Evolutionary conservation across 345 rosid genomes (phyloP).

Genomic region (Citrus medica): DNA sequence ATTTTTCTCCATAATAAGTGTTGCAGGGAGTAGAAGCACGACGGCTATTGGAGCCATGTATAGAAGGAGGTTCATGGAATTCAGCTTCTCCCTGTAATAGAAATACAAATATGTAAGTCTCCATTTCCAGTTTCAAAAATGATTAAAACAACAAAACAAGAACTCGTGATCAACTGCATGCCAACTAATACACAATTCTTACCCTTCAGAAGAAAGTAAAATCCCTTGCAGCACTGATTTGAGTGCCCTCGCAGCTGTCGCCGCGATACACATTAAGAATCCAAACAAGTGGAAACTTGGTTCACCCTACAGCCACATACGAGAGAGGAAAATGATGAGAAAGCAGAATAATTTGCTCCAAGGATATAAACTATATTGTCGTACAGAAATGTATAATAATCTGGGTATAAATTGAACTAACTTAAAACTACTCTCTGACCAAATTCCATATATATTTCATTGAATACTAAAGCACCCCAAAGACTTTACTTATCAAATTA

Average conservation of each 20-base stretch:
- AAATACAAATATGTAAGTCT: constrained; percentile 19
- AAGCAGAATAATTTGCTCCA: background rate
- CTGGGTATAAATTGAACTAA: background rate
- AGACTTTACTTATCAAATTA: background rate
- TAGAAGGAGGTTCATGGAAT: constrained; percentile 95
- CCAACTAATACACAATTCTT: constrained; percentile 21
- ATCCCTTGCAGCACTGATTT: constrained; percentile 97
- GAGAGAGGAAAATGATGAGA: constrained; percentile 6
- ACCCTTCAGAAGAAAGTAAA: constrained; percentile 98
- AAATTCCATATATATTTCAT: background rate
- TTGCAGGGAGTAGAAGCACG: constrained; percentile 83
- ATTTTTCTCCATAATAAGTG: constrained; percentile 91
- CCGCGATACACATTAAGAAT: constrained; percentile 85
- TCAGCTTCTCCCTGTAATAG: constrained; percentile 85
- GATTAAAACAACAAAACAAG: background rate
- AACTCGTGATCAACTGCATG: background rate
- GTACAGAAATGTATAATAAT: background rate
- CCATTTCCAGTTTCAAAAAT: background rate
- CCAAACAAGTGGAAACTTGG: constrained; percentile 99
- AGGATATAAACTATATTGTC: background rate
- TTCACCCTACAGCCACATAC: constrained; percentile 56
- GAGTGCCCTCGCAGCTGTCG: constrained; percentile 97
- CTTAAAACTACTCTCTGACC: background rate
- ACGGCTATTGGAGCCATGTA: constrained; percentile 99
- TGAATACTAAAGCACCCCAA: background rate